Conservation (phyloP, 1,139 yeast species). For the Kazachstania sp. region DNA sequence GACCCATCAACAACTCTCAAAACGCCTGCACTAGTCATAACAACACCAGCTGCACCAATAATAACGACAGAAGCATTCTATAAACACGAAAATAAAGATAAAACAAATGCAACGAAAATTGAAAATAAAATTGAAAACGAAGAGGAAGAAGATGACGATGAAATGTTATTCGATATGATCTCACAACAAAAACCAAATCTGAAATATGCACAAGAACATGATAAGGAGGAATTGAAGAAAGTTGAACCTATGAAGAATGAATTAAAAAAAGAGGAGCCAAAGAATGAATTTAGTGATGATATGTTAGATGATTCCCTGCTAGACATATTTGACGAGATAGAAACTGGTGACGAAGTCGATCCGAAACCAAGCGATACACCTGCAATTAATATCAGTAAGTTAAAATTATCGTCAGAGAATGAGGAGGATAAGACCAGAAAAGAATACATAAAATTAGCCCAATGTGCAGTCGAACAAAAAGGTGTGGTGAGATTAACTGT, state of each 20-base stretch:
- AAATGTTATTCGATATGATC: background rate
- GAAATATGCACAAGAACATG: background rate
- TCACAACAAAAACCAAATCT: background rate
- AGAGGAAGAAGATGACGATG: slow-evolving; percentile 4
- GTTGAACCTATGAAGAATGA: too few relatives aligned
- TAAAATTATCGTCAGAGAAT: background rate
- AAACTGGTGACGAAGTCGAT: background rate
- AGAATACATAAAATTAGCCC: slow-evolving; percentile 27
- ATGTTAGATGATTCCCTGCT: slow-evolving; percentile 11
- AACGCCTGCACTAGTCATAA: too few relatives aligned
- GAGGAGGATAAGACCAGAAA: background rate
- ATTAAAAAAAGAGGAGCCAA: background rate
- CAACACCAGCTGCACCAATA: background rate
- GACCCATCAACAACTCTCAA: too few relatives aligned
- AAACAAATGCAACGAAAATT: background rate
- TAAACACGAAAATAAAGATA: background rate
- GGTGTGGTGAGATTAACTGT: slow-evolving; percentile 45
- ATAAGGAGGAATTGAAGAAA: background rate
- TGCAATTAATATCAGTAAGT: background rate
- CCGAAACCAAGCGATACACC: background rate
- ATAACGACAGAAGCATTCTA: background rate
- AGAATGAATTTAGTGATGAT: slow-evolving; percentile 8
- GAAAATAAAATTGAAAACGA: slow-evolving; percentile 4
- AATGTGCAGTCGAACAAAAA: slow-evolving; percentile 38
- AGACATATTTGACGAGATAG: slow-evolving; percentile 7